Conservation (phyloP, 1,139 yeast species). For the Geotrichum histeridarum region DNA sequence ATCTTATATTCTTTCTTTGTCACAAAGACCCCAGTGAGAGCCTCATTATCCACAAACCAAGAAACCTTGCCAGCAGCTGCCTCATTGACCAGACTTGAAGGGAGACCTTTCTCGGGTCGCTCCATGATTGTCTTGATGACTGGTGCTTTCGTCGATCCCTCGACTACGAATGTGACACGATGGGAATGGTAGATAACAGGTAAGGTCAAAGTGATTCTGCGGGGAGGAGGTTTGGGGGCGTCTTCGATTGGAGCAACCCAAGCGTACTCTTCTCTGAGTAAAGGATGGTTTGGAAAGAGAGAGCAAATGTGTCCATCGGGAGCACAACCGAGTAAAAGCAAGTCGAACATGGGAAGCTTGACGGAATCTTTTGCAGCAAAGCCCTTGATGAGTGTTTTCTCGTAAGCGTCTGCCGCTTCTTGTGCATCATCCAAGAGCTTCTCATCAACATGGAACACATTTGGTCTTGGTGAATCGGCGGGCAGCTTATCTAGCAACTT, state of each 20-base stretch:
- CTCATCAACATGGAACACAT: conserved; percentile 78
- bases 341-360: conserved; percentile 88
- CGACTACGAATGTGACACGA: conserved; percentile 88
- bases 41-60: conserved; percentile 97
- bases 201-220: conserved; percentile 84
- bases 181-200: conserved; percentile 95
- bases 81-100: conserved; percentile 89
- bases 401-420: conserved; percentile 92
- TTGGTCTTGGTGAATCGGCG: conserved; percentile 50
- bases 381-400: conserved; percentile 73
- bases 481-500: conserved; percentile 69
- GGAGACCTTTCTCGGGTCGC: conserved; percentile 93
- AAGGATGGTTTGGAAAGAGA: conserved; percentile 86
- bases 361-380: conserved; percentile 97
- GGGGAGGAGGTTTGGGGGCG: conserved; percentile 85
- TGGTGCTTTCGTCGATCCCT: conserved; percentile 93
- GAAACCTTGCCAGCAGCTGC: conserved; percentile 94
- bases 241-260: conserved; percentile 94
- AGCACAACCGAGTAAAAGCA: conserved; percentile 89
- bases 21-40: conserved; percentile 74
- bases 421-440: conserved; percentile 74
- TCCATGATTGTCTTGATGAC: conserved; percentile 90
- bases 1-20: conserved; percentile 70
- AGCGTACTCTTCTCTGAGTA: conserved; percentile 82
- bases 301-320: conserved; percentile 98